Conservation (phyloP, 192 early-diverging fungal genomes). For the Haplosporangium gracile region DNA sequence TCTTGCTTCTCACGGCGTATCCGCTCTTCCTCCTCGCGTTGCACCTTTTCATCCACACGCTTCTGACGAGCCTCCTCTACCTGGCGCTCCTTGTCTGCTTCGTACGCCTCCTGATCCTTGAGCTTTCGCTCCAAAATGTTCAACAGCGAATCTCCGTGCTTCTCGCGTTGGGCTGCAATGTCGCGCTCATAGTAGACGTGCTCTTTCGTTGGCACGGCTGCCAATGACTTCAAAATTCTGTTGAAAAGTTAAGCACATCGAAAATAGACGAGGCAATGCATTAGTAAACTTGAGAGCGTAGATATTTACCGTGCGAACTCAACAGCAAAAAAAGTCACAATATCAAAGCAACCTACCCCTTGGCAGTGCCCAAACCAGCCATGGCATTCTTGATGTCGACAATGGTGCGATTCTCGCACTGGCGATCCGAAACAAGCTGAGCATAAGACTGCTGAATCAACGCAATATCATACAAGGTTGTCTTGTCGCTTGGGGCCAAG, state of each 20-base stretch:
- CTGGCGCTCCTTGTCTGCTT: slow-evolving; percentile 63
- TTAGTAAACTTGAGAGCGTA: background rate
- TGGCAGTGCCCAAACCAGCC: slow-evolving; percentile 66
- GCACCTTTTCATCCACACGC: slow-evolving; percentile 66
- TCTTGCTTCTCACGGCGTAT: slow-evolving; percentile 42
- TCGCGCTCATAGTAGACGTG: slow-evolving; percentile 71
- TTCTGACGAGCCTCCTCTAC: slow-evolving; percentile 66
- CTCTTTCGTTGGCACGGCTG: slow-evolving; percentile 56
- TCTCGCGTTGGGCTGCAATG: slow-evolving; percentile 73
- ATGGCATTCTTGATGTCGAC: slow-evolving; percentile 69
- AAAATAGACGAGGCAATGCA: slow-evolving; percentile 6
- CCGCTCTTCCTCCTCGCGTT: slow-evolving; percentile 51
- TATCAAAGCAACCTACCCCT: slow-evolving; percentile 21
- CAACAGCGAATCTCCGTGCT: slow-evolving; percentile 71
- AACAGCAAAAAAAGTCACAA: slow-evolving; percentile 33
- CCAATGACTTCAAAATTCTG: slow-evolving; percentile 56
- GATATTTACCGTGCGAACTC: background rate
- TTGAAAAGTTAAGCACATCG: slow-evolving; percentile 9
- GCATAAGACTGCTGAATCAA: slow-evolving; percentile 88
- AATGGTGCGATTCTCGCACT: slow-evolving; percentile 72
- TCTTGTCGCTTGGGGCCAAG: slow-evolving; percentile 67
- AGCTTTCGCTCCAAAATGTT: slow-evolving; percentile 68
- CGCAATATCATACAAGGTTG: slow-evolving; percentile 78
- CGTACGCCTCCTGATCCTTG: slow-evolving; percentile 71
- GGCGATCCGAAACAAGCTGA: slow-evolving; percentile 80